Base-by-base conservation (phyloP, 2,329 filamentous ascomycete species). In the Cladophialophora exuberans region DNA sequence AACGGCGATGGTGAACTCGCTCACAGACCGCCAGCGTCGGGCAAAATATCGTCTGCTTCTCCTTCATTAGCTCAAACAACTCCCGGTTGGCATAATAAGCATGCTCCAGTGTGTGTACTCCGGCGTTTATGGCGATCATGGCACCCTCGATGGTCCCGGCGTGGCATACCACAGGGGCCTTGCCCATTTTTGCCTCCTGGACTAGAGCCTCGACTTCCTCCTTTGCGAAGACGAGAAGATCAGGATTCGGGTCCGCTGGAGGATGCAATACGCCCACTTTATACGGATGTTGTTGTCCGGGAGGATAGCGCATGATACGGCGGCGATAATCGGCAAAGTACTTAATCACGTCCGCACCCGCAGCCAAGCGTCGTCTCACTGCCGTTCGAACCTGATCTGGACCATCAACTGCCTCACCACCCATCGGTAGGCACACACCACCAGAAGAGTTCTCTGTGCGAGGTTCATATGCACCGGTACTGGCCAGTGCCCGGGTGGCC, bases 11-110 rank as follows among this genome's bases (percentile, higher is more conserved):
- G 18, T 65, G 67, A 18, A 67, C 58, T 6, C 65, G 43, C 55
- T 79, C 78, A 2, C 72, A 68, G 15, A 80, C 73, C 1, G 77
- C 69, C 2, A 83, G 69, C 1, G 80, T 83, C 1, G 81, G 81
- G 15, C 83, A 78, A 52, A 79, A 79, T 17, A 83, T 77, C 1
- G 70, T 72, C 0, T 66, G 66, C n/a, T 73, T 70, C 20, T 74
- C 67, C 13, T 62, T 67, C 78, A 83, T 77, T 10, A 67, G 72
- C 6, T 68, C 47, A 18, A 82, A 66, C 1, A 77, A 67, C 1
- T 74, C 72, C 4, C 51, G 47, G n/a, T 69, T 66, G 17, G 69
- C 66, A 26, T 68, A 70, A 11, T n/a, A 41, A 1, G 70, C 75
- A 51, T 81, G 78, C 66, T 82, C 79, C n/a, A 81, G 66, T 3